phyloP scores from a whole-genome alignment of 441 rosid genomes.

The Theobroma grandiflorum region DNA sequence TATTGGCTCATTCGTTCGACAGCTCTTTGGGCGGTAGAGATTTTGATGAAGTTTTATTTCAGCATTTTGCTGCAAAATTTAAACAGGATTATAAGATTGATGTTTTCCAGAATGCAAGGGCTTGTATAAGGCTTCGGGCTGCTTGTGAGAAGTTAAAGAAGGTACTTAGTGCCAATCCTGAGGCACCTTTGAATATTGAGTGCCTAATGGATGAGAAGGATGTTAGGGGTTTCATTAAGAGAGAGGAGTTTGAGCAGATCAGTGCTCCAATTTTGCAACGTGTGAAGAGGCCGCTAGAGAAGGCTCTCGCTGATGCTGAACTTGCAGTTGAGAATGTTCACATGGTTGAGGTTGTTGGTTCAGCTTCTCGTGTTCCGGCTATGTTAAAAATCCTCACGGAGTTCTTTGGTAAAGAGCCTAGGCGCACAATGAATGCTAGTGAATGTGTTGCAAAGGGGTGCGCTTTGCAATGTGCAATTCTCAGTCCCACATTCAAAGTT shows the following conservation, averaged over 20 bases:
- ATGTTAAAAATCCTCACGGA: slow-evolving; percentile 78
- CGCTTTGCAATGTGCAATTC: slow-evolving; percentile 96
- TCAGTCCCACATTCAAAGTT: slow-evolving; percentile 97
- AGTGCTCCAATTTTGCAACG: slow-evolving; percentile 88
- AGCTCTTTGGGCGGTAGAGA: slow-evolving; percentile 92
- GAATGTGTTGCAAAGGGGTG: slow-evolving; percentile 96
- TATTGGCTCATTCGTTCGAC: slow-evolving; percentile 83
- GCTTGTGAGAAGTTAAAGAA: slow-evolving; percentile 94
- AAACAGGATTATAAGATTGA: slow-evolving; percentile 93
- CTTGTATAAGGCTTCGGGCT: slow-evolving; percentile 83
- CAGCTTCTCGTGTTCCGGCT: slow-evolving; percentile 90
- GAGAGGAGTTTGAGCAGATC: slow-evolving; percentile 93
- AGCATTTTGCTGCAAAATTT: slow-evolving; percentile 80
- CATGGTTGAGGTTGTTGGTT: slow-evolving; percentile 93
- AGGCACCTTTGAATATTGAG: slow-evolving; percentile 88
- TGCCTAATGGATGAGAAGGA: slow-evolving; percentile 99
- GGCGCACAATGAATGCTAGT: slow-evolving; percentile 98
- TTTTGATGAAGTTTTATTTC: slow-evolving; percentile 88
- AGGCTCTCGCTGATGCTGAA: slow-evolving; percentile 90
- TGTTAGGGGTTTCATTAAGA: slow-evolving; percentile 82
- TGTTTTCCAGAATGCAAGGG: slow-evolving; percentile 87
- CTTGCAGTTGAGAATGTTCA: slow-evolving; percentile 79
- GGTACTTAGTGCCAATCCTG: slow-evolving; percentile 94
- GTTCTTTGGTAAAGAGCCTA: slow-evolving; percentile 95
- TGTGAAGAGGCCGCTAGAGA: slow-evolving; percentile 87